phyloP scores from a whole-genome alignment of 2,329 filamentous ascomycete species.

The Fonsecaea multimorphosa region DNA sequence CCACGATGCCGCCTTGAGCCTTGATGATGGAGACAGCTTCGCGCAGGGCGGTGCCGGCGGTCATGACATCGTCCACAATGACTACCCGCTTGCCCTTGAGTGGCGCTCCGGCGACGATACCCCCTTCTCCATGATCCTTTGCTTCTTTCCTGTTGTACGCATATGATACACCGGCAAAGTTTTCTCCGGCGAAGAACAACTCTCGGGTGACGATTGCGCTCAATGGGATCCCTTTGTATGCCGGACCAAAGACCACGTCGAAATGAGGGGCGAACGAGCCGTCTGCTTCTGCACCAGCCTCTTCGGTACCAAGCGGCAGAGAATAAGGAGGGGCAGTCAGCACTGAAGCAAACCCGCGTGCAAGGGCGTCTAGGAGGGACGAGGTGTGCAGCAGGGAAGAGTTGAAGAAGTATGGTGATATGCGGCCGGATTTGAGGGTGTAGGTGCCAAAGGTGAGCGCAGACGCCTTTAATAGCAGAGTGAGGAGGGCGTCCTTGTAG shows the following conservation, averaged over 20 bases:
- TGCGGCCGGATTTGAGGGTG: slow-evolving; percentile 88
- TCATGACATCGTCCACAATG: slow-evolving; percentile 96
- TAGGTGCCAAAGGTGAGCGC: slow-evolving; percentile 52
- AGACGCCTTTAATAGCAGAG: slow-evolving; percentile 48
- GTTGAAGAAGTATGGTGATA: slow-evolving; percentile 97
- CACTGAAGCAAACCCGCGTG: slow-evolving; percentile 76
- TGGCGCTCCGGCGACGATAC: slow-evolving; percentile 85
- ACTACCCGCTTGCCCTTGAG: slow-evolving; percentile 85
- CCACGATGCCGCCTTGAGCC: slow-evolving; percentile 80
- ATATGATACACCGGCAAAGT: slow-evolving; percentile 66
- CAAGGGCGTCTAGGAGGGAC: slow-evolving; percentile 76
- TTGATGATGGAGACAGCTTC: slow-evolving; percentile 91
- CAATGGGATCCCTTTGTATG: slow-evolving; percentile 97
- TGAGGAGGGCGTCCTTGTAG: slow-evolving; percentile 47
- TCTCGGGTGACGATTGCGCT: slow-evolving; percentile 77
- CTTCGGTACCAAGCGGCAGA: slow-evolving; percentile 42
- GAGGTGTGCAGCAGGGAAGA: slow-evolving; percentile 87
- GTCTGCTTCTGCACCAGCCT: slow-evolving; percentile 33
- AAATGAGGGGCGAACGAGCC: slow-evolving; percentile 58
- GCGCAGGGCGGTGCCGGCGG: slow-evolving; percentile 89
- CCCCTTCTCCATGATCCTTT: slow-evolving; percentile 95
- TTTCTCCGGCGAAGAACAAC: slow-evolving; percentile 70
- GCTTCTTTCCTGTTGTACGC: slow-evolving; percentile 95
- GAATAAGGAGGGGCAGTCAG: slow-evolving; percentile 56
- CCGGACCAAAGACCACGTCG: slow-evolving; percentile 86